phyloP scores from a whole-genome alignment of 1,284 basidiomycete species.

The Mycosarcoma maydis region DNA sequence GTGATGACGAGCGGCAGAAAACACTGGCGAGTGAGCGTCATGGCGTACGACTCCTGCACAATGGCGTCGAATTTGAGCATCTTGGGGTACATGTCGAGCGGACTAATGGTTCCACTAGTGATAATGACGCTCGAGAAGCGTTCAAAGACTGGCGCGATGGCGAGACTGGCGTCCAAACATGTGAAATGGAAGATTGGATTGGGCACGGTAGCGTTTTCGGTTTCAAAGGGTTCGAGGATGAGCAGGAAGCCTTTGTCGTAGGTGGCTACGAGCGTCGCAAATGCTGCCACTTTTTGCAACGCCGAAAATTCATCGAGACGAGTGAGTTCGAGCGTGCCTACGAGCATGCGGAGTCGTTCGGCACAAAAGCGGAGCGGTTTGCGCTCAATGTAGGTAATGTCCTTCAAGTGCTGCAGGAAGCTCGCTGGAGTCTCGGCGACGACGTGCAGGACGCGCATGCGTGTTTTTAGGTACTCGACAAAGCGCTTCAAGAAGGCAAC shows the following conservation, averaged over 20 bases:
- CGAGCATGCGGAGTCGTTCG: conserved; percentile 90
- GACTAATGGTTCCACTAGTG: conserved; percentile 97
- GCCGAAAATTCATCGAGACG: conserved; percentile 90
- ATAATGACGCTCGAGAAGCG: conserved; percentile 98
- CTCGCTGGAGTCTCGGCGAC: conserved; percentile 99
- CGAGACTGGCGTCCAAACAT: conserved; percentile 95
- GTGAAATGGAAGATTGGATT: conserved; percentile 99
- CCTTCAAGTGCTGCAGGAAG: conserved; percentile 97
- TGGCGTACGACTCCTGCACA: conserved; percentile 95
- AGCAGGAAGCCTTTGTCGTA: conserved; percentile 98
- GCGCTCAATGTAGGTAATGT: conserved; percentile 98
- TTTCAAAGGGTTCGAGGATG: conserved; percentile 98
- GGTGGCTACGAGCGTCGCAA: conserved; percentile 95
- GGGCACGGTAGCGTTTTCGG: conserved; percentile 96
- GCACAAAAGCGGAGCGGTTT: conserved; percentile 96
- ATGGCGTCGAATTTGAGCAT: conserved; percentile 99
- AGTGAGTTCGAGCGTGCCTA: conserved; percentile 89
- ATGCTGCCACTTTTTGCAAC: conserved; percentile 93
- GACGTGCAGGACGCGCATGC: conserved; percentile 98
- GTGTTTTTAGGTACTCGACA: conserved; percentile 98
- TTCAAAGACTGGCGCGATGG: conserved; percentile 97
- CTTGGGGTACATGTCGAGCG: conserved; percentile 99
- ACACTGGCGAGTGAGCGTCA: conserved; percentile 96
- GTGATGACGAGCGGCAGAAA: conserved; percentile 99
- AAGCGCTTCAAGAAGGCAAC: conserved; percentile 98